Percentiles rank a stretch among this genome's conserved stretches.
Evolutionary conservation across 495 filamentous ascomycete species (phyloP).

Genomic region (Daldinia loculata): DNA sequence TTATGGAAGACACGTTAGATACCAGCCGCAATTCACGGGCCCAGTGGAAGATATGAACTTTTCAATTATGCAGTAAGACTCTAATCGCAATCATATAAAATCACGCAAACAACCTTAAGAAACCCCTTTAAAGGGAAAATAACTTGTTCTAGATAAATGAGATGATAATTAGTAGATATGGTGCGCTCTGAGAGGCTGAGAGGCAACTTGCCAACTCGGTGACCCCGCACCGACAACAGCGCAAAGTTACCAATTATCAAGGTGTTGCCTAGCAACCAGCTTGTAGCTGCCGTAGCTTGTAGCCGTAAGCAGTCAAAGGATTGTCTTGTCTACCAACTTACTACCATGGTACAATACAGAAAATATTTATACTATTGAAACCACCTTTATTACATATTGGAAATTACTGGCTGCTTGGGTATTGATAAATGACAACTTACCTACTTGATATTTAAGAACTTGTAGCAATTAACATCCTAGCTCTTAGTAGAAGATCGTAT

Average conservation of each 20-base stretch:
- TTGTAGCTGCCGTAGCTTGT: conserved; percentile 14
- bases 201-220: conserved; percentile 33
- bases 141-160: not conserved
- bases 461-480: conserved; percentile 13
- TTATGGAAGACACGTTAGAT: not conserved
- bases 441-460: conserved; percentile 10
- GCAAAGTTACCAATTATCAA: not conserved
- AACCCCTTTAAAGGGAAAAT: not conserved
- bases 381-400: not conserved
- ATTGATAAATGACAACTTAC: not conserved
- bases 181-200: conserved; percentile 2
- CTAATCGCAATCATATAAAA: not conserved
- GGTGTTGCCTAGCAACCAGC: conserved; percentile 39
- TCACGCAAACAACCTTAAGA: not conserved
- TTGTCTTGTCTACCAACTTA: not conserved
- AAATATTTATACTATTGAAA: not conserved
- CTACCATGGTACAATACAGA: not conserved
- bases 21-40: not conserved
- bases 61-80: not conserved
- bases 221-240: conserved; percentile 29
- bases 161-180: not conserved
- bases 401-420: not conserved
- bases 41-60: not conserved
- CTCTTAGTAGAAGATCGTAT: conserved; percentile 17
- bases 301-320: conserved; percentile 14